Evolutionary conservation across 768 basidiomycete genomes (phyloP).

Genomic region (Auricularia auricula-judae): DNA sequence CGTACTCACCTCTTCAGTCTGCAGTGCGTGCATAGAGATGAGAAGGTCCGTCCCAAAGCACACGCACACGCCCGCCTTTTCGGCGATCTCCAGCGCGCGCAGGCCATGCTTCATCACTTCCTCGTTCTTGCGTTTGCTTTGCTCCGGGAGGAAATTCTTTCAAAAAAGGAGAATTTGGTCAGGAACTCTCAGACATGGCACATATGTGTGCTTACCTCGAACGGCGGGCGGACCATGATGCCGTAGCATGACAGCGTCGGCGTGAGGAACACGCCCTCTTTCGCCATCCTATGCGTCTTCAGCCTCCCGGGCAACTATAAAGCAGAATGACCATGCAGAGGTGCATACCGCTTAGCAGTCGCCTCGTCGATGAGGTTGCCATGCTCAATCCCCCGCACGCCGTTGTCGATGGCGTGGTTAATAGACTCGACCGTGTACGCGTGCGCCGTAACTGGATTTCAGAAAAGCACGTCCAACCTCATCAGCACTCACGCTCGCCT

Average conservation of each 20-base stretch:
- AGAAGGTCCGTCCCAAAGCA: constrained; percentile 26
- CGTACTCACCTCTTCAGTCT: constrained; percentile 27
- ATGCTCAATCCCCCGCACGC: constrained; percentile 34
- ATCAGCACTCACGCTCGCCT: too few relatives aligned
- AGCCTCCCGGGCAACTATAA: background rate
- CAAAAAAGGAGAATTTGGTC: too few relatives aligned
- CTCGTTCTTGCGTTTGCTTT: constrained; percentile 28
- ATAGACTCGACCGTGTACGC: constrained; percentile 31
- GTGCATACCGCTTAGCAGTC: constrained; percentile 25
- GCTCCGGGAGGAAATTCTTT: constrained; percentile 23
- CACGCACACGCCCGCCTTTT: constrained; percentile 29
- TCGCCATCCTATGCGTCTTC: constrained; percentile 20
- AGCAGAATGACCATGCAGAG: background rate
- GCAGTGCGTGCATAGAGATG: constrained; percentile 58
- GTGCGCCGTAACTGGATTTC: constrained; percentile 17
- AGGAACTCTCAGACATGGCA: too few relatives aligned
- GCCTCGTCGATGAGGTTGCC: constrained; percentile 31
- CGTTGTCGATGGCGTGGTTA: constrained; percentile 33
- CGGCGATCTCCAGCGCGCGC: constrained; percentile 28
- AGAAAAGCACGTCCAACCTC: background rate
- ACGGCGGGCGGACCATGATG: constrained; percentile 31
- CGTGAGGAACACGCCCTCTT: constrained; percentile 30
- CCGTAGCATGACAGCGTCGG: constrained; percentile 34
- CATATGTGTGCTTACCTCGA: constrained; percentile 14
- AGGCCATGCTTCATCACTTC: constrained; percentile 31